Percentiles rank a stretch among this genome's conserved stretches.
These are phyloP conservation scores for Neospora caninum DNA, from an alignment of 169 alveolate genomes.

Conservation along the genomic window DNA sequence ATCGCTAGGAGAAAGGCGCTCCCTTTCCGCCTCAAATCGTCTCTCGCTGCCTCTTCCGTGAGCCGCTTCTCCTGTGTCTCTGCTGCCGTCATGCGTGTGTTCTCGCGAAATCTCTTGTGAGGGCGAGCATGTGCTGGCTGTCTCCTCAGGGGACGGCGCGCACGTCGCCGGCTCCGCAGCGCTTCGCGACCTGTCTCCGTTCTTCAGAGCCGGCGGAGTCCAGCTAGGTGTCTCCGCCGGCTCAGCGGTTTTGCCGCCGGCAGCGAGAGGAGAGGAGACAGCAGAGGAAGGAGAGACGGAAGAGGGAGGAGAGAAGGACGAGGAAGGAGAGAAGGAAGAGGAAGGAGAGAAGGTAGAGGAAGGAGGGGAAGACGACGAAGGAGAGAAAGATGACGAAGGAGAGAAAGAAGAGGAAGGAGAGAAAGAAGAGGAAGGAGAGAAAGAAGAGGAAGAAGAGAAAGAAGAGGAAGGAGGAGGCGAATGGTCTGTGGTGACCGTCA, in stretches of 20 bases:
- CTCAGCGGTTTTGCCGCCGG: neutral
- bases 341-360: neutral
- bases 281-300: neutral
- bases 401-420: neutral
- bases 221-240: too few species aligned
- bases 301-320: neutral
- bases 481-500: neutral
- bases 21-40: too few species aligned
- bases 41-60: too few species aligned
- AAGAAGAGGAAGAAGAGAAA: neutral
- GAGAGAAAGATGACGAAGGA: neutral
- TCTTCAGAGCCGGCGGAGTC: too few species aligned
- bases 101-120: too few species aligned
- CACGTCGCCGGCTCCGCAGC: too few species aligned
- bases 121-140: too few species aligned
- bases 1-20: too few species aligned
- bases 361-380: neutral
- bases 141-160: too few species aligned
- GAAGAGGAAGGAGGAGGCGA: neutral
- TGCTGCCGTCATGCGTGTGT: too few species aligned
- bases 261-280: neutral
- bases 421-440: conserved; percentile 14
- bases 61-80: too few species aligned
- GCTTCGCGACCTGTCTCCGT: too few species aligned
- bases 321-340: conserved; percentile 7